Base-by-base conservation (phyloP, 371 early-diverging fungal species). In the Synchytrium microbalum region DNA sequence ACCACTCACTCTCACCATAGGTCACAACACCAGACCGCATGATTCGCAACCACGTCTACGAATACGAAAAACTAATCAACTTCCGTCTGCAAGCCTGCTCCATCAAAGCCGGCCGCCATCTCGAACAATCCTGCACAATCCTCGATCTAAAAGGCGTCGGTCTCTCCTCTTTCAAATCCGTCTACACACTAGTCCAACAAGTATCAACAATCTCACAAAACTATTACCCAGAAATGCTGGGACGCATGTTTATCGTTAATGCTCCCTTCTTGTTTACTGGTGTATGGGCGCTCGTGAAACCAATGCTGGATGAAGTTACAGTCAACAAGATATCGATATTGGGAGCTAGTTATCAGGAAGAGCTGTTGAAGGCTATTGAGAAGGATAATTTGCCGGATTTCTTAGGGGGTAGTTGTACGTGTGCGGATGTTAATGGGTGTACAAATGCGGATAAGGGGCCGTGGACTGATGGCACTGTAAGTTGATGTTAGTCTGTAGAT, bases 211-310 rank as follows among this genome's bases (percentile, higher is more conserved):
- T 87, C 70, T 84, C 85, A 16, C 87, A 88, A 64, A 81, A 88
- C 73, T 86, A 89, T 77, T 89, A 89, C 72, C 89, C 89, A 2
- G 89, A 89, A 67, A 82, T 81, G 75, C 76, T 89, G 71, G 88
- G 88, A 60, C 75, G 79, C 72, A 86, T 86, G 84, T 84, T 76
- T 63, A 83, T 87, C 70, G 84, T 87, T 74, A 87, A 89, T 71
- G 84, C 87, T 14, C 89, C 89, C 25, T 74, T 82, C 73, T 74
- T 89, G 46, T 89, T 89, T 73, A 77, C 85, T 51, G 79, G 84
- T 14, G 79, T 83, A 57, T 89, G 88, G 87, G 61, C 72, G 28
- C 69, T 88, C 65, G 80, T 89, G 57, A 86, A 83, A 75, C 78
- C 79, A 16, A 72, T 86, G 66, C 69, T 89, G 58, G 89, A 89